phyloP scores from a whole-genome alignment of 2,329 filamentous ascomycete genomes.

The Bisporella sp. region DNA sequence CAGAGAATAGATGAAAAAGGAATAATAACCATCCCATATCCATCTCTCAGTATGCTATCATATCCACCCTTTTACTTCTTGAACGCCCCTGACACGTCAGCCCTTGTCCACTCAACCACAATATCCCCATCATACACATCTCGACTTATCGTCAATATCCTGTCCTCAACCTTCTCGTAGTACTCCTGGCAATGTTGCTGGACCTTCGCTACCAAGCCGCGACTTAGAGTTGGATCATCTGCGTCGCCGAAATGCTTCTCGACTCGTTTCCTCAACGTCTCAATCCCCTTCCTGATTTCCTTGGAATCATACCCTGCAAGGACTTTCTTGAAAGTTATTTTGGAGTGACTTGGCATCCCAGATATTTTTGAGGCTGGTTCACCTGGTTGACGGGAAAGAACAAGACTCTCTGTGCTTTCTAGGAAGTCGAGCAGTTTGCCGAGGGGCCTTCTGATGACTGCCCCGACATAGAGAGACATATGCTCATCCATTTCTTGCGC shows the following conservation, averaged over 20 bases:
- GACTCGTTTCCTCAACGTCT: slow-evolving; percentile 80
- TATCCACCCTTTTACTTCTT: slow-evolving; percentile 9
- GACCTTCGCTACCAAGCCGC: slow-evolving; percentile 50
- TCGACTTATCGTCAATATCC: slow-evolving; percentile 52
- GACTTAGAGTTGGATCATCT: slow-evolving; percentile 55
- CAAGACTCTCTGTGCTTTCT: slow-evolving; percentile 73
- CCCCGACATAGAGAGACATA: slow-evolving; percentile 77
- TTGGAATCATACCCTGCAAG: slow-evolving; percentile 73
- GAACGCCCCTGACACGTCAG: slow-evolving; percentile 56
- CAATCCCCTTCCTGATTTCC: slow-evolving; percentile 84
- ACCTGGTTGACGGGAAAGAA: slow-evolving; percentile 50
- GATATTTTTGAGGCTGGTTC: slow-evolving; percentile 60
- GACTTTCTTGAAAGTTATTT: slow-evolving; percentile 78
- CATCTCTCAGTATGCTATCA: no score
- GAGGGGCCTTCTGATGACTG: slow-evolving; percentile 81
- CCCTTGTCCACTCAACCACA: slow-evolving; percentile 58
- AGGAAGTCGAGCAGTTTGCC: slow-evolving; percentile 89
- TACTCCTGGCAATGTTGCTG: slow-evolving; percentile 55
- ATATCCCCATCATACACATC: slow-evolving; percentile 60
- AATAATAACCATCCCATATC: no score
- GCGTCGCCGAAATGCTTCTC: slow-evolving; percentile 96
- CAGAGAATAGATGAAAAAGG: no score
- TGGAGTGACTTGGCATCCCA: slow-evolving; percentile 74
- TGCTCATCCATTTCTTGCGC: slow-evolving; percentile 76
- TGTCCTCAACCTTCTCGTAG: slow-evolving; percentile 53